Base-by-base conservation (phyloP, 2,329 filamentous ascomycete species). In the Aspergillus novofumigatus region DNA sequence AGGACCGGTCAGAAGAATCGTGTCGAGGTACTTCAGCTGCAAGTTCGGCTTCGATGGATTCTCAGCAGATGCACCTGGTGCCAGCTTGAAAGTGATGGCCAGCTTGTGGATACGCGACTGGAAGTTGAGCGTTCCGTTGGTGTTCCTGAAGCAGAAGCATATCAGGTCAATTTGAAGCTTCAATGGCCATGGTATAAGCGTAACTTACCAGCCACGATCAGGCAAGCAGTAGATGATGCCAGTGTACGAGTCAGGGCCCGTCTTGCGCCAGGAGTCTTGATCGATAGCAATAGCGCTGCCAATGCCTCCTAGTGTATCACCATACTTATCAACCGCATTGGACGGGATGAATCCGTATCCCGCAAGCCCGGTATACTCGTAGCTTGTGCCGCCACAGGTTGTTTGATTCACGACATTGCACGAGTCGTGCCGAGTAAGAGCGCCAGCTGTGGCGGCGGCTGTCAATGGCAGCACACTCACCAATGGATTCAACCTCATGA, bases 31-130 rank as follows among this genome's bases (percentile, higher is more conserved):
- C 5, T 75, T 76, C 55, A 91, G 77, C 25, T 80, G 68, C 25
- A 91, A 72, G 63, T 91, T 90, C 1, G 85, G 83, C 0, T 71
- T 65, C 0, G 83, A 83, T 0, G 85, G 84, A 3, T 77, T 78
- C 1, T 74, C 71, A 1, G 79, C 72, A 0, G 83, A 83, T 2
- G 85, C 83, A 14, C 76, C 69, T 1, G 74, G 71, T 3, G 78
- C 74, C 3, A 84, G 80, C 0, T 79, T 83, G 64, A 90, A 81
- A 1, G 77, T 79, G 50, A 91, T 75, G 51, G 76, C 69, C 69
- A 90, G 86, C 67, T 88, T 87, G 71, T 91, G 88, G 28, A 91
- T 79, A 35, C 88, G 81, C 3, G 82, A 80, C 62, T 89, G 83
- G 69, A 81, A 89, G 69, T 89, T 89, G 20, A 87, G 62, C 8